A percentile compares a stretch with the other conserved stretches of the same genome.
phyloP scores from a whole-genome alignment of 2,329 filamentous ascomycete species.

The Bipolaris sorokiniana region DNA sequence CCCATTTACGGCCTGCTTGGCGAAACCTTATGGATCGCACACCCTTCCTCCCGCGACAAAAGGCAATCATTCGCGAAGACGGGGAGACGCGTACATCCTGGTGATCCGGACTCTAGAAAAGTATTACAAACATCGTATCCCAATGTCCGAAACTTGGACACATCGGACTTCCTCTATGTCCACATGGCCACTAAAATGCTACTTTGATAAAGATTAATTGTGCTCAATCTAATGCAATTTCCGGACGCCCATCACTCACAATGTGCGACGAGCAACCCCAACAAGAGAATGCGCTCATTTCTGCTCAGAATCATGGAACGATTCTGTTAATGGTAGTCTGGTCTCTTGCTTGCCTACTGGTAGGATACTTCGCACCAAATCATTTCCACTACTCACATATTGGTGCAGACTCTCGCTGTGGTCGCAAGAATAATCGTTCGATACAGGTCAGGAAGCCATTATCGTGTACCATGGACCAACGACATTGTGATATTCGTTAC shows the following conservation, averaged over 20 bases:
- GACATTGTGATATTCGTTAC: constrained; percentile 29
- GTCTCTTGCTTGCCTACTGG: constrained; percentile 34
- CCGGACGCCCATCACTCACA: constrained; percentile 16
- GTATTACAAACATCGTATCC: constrained; percentile 20
- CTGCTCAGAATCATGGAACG: constrained; percentile 32
- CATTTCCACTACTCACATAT: constrained; percentile 8
- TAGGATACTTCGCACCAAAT: constrained; percentile 9
- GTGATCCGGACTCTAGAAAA: constrained; percentile 22
- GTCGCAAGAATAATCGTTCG: constrained; percentile 25
- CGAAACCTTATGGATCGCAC: constrained; percentile 17
- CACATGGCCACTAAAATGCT: constrained; percentile 10
- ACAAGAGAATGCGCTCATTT: constrained; percentile 28
- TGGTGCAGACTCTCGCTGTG: constrained; percentile 25
- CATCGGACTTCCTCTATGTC: constrained; percentile 18
- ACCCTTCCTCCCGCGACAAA: constrained; percentile 10
- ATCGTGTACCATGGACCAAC: constrained; percentile 21
- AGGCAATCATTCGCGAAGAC: constrained; percentile 22
- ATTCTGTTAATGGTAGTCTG: constrained; percentile 36
- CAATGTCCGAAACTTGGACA: constrained; percentile 16
- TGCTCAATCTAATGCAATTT: constrained; percentile 30
- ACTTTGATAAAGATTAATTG: constrained; percentile 25
- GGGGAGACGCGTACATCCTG: constrained; percentile 15
- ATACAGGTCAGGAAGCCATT: constrained; percentile 20
- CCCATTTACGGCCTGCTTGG: constrained; percentile 22
- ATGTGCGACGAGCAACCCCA: constrained; percentile 21